Evolutionary conservation across 2,329 filamentous ascomycete genomes (phyloP).

Genomic region (Chaetomium globosum): DNA sequence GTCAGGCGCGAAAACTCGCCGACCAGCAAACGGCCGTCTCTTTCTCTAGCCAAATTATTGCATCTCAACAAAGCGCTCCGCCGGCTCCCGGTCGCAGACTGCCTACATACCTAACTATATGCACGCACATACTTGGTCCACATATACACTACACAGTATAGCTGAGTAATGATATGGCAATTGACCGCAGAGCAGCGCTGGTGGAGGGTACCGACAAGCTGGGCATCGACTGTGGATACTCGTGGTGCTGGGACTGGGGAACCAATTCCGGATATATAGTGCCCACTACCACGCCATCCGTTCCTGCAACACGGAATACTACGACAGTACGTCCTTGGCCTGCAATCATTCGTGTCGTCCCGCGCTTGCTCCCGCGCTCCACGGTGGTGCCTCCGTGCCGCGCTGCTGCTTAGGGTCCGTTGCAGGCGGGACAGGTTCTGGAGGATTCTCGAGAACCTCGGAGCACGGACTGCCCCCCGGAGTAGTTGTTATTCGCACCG

Average conservation of each 20-base stretch:
- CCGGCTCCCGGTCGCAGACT: neutral
- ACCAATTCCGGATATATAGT: constrained; percentile 15
- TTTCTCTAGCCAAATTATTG: neutral
- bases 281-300: neutral
- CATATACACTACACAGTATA: neutral
- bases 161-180: neutral
- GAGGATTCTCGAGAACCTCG: neutral
- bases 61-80: neutral
- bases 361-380: constrained; percentile 6
- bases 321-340: neutral
- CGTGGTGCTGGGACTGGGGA: constrained; percentile 11
- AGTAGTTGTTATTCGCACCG: neutral
- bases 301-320: constrained; percentile 9
- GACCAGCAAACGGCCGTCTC: neutral
- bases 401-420: neutral
- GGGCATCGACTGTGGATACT: neutral
- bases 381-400: neutral
- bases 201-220: neutral
- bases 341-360: constrained; percentile 2
- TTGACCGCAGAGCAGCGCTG: neutral
- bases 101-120: too few species aligned
- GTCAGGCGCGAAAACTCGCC: neutral
- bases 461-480: neutral
- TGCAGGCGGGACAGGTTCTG: neutral
- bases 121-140: too few species aligned